Base-by-base conservation (phyloP, 164 flowering plant genomes). In the Vitis amurensis region DNA sequence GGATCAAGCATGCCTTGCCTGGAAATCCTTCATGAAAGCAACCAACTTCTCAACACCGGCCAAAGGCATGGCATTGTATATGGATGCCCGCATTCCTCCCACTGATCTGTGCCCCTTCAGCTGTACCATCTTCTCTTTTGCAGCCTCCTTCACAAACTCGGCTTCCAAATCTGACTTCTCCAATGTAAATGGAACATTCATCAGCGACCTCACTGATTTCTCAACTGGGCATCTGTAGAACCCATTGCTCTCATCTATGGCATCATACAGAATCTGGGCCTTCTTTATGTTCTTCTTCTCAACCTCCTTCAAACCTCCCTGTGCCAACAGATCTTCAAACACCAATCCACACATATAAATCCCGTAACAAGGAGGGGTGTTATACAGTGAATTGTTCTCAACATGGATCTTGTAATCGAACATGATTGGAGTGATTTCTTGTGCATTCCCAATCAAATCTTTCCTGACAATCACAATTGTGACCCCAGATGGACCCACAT, bases 21-120 rank as follows among this genome's bases (percentile, higher is more conserved):
- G 98, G 80, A 95, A 95, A 63, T 88, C 92, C 85, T 90, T 89
- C 99, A 95, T 95, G 84, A 93, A 95, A 75, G 86, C 91, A 62
- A 93, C 98, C 86, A 95, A 76, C 76, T 91, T 95, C 79, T 93
- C 91, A 51, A 95, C 97, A 2, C 99, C 99, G 73, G 93, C 97
- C 74, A 87, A 79, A 9, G 97, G 97, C 98, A 93, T 91, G 0
- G 99, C 99, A 80, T 96, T 96, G 72, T 91, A 96, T 27, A 96
- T 96, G 1, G 98, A 93, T 80, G 99, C 99, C 55, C 99, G 79
- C 88, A 93, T 89, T 3, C 99, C 98, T 14, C 99, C 99, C 8
- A 96, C 99, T 19, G 99, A 93, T 67, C 98, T 74, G 58, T 95
- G 99, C 15, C 99, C 98, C 85, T 96, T 96, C 29, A 96, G 92